These are phyloP conservation scores for Fusarium siculi DNA, from an alignment of 2,329 filamentous ascomycete genomes.

Conservation along the genomic window DNA sequence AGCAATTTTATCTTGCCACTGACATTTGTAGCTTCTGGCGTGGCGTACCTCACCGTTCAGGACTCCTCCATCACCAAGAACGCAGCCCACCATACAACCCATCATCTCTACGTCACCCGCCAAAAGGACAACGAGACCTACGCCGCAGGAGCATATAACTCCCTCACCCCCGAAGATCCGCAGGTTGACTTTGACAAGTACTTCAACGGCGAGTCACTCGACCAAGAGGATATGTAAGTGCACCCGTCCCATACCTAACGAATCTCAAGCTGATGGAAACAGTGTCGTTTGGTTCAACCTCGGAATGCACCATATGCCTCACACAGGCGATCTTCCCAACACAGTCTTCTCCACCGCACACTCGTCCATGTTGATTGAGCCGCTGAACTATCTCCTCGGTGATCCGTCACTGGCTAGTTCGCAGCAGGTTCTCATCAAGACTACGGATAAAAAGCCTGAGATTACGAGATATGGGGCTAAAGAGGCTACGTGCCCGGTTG, in stretches of 20 bases:
- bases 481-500: not conserved
- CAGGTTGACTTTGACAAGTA: slow-evolving; percentile 10
- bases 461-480: not conserved
- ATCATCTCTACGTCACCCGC: slow-evolving; percentile 1
- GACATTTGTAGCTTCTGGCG: not conserved
- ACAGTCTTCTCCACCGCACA: not conserved
- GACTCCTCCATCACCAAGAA: not conserved
- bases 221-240: not conserved
- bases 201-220: not conserved
- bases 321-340: slow-evolving; percentile 5
- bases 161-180: not conserved
- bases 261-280: fast-evolving
- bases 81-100: not conserved
- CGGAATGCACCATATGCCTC: slow-evolving; percentile 4
- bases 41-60: not conserved
- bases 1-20: fast-evolving
- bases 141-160: not conserved
- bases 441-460: not conserved
- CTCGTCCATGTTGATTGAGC: not conserved
- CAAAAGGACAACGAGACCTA: not conserved
- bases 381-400: not conserved
- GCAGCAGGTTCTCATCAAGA: slow-evolving; percentile 1
- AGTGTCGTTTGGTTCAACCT: slow-evolving; percentile 9
- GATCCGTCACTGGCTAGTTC: not conserved
- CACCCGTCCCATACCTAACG: fast-evolving